These are phyloP conservation scores for Yamadazyma jaroonii DNA, from an alignment of 1,139 yeast species.

Conservation along the genomic window DNA sequence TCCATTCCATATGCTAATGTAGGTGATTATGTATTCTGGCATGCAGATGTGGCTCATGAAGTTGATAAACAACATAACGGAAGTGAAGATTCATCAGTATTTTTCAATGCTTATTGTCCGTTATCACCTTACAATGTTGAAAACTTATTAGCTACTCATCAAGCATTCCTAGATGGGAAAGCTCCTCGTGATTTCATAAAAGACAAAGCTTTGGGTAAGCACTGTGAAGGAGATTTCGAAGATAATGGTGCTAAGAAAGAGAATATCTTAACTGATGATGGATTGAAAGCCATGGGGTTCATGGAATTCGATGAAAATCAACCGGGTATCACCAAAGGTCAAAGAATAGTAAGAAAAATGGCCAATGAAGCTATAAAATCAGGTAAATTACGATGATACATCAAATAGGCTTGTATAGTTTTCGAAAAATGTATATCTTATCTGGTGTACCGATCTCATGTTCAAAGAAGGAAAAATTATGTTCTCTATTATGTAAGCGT, in stretches of 20 bases:
- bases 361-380: conserved; percentile 16
- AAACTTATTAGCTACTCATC: conserved; percentile 21
- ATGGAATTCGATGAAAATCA: conserved; percentile 17
- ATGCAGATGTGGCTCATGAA: conserved; percentile 46
- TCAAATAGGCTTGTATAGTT: too few species aligned
- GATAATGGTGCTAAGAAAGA: conserved; percentile 6
- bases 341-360: conserved; percentile 17
- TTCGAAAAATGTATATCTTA: too few species aligned
- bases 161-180: conserved; percentile 20
- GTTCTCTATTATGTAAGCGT: too few species aligned
- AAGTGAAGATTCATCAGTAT: conserved; percentile 35
- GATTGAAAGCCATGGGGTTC: conserved; percentile 24
- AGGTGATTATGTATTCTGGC: conserved; percentile 51
- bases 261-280: conserved; percentile 19
- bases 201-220: neutral
- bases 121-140: conserved; percentile 15
- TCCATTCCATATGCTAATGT: conserved; percentile 33
- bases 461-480: too few species aligned
- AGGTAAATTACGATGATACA: conserved; percentile 1
- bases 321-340: conserved; percentile 19
- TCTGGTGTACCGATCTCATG: too few species aligned
- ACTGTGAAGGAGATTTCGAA: conserved; percentile 14
- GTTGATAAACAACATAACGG: conserved; percentile 44
- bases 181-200: conserved; percentile 15
- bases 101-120: conserved; percentile 19